Percentiles rank a stretch among this genome's conserved stretches.
These are phyloP conservation scores for Telopea speciosissima DNA, from an alignment of 177 flowering plant genomes.

Conservation along the genomic window DNA sequence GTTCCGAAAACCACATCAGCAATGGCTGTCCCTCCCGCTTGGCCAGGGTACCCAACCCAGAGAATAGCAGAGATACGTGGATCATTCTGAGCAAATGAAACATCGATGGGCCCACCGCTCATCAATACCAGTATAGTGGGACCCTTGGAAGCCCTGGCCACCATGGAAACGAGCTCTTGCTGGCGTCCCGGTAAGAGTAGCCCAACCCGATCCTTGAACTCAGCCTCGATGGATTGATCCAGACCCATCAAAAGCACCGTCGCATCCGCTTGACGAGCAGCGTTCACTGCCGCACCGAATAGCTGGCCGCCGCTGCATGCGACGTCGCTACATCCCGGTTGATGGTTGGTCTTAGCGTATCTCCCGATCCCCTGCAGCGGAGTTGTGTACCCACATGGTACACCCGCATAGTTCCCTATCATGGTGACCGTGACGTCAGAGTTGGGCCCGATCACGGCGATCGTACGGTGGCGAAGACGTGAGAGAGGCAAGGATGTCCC, in stretches of 20 bases:
- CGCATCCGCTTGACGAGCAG: constrained; percentile 70
- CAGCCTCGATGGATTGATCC: constrained; percentile 86
- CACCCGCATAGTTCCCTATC: constrained; percentile 87
- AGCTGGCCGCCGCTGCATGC: constrained; percentile 34
- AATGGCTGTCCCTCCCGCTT: constrained; percentile 87
- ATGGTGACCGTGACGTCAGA: constrained; percentile 71
- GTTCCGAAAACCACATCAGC: constrained; percentile 78
- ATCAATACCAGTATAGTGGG: constrained; percentile 65
- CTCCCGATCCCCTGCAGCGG: constrained; percentile 66
- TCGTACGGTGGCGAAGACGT: constrained; percentile 36
- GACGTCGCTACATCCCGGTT: constrained; percentile 55
- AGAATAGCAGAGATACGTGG: constrained; percentile 49
- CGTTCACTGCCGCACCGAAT: constrained; percentile 53
- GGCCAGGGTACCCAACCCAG: constrained; percentile 95
- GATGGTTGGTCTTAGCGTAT: constrained; percentile 48
- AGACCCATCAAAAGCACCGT: constrained; percentile 81
- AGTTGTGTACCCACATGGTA: constrained; percentile 69
- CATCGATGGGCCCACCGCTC: constrained; percentile 86
- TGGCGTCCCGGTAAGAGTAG: constrained; percentile 78
- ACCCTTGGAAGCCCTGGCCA: constrained; percentile 60
- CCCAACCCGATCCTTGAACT: constrained; percentile 48
- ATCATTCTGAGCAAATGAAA: constrained; percentile 63
- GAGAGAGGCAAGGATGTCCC: constrained; percentile 63
- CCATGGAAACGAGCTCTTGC: constrained; percentile 56
- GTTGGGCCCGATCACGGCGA: constrained; percentile 92